These are phyloP conservation scores for Ophiosphaerella narmari DNA, from an alignment of 2,329 filamentous ascomycete genomes.

Conservation along the genomic window DNA sequence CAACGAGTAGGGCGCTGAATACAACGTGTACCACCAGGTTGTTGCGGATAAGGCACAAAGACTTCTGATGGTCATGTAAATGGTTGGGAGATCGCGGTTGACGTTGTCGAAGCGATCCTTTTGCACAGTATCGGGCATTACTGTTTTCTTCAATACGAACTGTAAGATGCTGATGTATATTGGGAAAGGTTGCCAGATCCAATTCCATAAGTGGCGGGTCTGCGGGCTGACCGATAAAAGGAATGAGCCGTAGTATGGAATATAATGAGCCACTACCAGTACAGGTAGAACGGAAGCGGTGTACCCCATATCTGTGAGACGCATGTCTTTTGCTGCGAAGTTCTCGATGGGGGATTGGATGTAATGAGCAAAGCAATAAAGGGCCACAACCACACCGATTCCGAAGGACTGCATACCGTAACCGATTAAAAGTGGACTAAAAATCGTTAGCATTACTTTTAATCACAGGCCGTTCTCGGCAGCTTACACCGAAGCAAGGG, in stretches of 20 bases:
- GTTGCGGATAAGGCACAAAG: constrained; percentile 9
- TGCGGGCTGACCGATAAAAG: constrained; percentile 7
- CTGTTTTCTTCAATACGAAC: constrained; percentile 13
- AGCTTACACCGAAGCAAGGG: constrained; percentile 10
- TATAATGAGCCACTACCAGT: constrained; percentile 10
- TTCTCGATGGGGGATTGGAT: constrained; percentile 16
- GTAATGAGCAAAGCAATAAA: constrained; percentile 18
- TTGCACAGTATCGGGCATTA: constrained; percentile 16
- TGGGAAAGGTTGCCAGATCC: constrained; percentile 21
- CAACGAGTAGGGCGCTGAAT: constrained; percentile 8
- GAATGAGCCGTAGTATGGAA: constrained; percentile 7
- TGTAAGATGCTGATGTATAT: constrained; percentile 16
- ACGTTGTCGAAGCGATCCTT: constrained; percentile 9
- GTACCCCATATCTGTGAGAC: constrained; percentile 16
- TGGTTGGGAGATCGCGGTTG: constrained; percentile 11
- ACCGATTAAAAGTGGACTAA: constrained; percentile 14
- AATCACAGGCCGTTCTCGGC: background rate
- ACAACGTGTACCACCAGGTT: constrained; percentile 18
- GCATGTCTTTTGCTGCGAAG: constrained; percentile 16
- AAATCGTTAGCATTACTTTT: background rate
- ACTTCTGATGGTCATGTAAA: constrained; percentile 13
- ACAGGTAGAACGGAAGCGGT: constrained; percentile 15
- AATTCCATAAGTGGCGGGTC: constrained; percentile 11
- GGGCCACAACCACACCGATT: constrained; percentile 10
- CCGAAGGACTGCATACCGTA: constrained; percentile 18